These are phyloP conservation scores for Fusarium pseudonygamai DNA, from an alignment of 2,329 filamentous ascomycete species.

Conservation along the genomic window DNA sequence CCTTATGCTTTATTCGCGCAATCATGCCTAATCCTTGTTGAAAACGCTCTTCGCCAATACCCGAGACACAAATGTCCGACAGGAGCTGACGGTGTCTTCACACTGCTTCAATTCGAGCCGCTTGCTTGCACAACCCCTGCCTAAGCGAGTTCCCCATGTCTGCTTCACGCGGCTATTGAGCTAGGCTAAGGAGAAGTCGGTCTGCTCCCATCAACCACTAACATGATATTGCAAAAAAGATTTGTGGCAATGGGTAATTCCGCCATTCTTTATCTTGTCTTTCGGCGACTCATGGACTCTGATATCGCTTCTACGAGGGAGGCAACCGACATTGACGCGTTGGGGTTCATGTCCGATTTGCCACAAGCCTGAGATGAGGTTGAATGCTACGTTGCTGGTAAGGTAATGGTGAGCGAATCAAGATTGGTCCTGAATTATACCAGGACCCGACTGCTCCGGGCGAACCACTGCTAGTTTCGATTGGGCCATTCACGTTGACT, in stretches of 20 bases:
- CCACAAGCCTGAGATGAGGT: slow-evolving; percentile 33
- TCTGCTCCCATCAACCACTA: slow-evolving; percentile 1
- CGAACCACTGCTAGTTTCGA: slow-evolving; percentile 24
- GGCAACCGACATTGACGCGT: slow-evolving; percentile 24
- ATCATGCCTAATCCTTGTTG: slow-evolving; percentile 14
- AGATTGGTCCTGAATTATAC: slow-evolving; percentile 2
- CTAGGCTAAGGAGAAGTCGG: slow-evolving; percentile 15
- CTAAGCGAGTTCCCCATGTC: slow-evolving; percentile 14
- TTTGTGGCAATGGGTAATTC: background rate
- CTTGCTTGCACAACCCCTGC: slow-evolving; percentile 25
- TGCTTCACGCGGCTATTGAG: slow-evolving; percentile 17
- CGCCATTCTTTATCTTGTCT: background rate
- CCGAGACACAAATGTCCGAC: slow-evolving; percentile 33
- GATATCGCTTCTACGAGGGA: slow-evolving; percentile 15
- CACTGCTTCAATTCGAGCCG: slow-evolving; percentile 20
- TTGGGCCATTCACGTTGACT: slow-evolving; percentile 1
- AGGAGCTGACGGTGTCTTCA: slow-evolving; percentile 16
- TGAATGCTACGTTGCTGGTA: slow-evolving; percentile 39
- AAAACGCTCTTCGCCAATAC: slow-evolving; percentile 26
- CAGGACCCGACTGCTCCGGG: slow-evolving; percentile 27
- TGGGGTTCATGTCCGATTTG: slow-evolving; percentile 37
- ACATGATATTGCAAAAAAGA: background rate
- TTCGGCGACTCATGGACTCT: background rate
- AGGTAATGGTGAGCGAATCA: slow-evolving; percentile 28
- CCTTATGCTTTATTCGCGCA: slow-evolving; percentile 20